Evolutionary conservation across 306 rosid species (phyloP).

Genomic region (Bauhinia variegata): DNA sequence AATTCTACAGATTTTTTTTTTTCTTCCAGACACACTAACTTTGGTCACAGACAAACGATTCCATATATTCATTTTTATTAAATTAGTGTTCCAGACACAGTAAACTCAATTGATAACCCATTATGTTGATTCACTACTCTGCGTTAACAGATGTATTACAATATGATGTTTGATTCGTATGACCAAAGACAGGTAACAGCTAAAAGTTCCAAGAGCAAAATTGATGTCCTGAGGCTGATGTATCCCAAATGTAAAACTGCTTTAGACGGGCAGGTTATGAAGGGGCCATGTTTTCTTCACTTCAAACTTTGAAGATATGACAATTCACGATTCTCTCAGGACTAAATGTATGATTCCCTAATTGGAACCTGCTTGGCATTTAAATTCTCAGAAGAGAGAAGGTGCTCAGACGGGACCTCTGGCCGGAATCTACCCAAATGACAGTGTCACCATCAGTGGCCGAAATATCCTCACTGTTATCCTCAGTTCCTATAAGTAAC

Average conservation of each 20-base stretch:
- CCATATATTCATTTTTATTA: no score
- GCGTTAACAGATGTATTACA: no score
- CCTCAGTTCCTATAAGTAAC: slow-evolving; percentile 23
- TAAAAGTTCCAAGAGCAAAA: no score
- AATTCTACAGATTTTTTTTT: no score
- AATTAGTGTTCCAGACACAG: no score
- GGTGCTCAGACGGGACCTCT: slow-evolving; percentile 27
- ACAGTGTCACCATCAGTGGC: slow-evolving; percentile 12
- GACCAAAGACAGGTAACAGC: no score
- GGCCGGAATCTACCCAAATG: slow-evolving; percentile 26
- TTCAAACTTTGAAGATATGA: slow-evolving; percentile 3
- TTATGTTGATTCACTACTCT: no score
- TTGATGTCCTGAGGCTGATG: no score
- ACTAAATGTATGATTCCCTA: slow-evolving; percentile 28
- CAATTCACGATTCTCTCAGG: background rate
- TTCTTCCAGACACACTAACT: no score
- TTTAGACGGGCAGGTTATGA: background rate
- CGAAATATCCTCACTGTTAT: background rate
- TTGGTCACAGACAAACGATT: no score
- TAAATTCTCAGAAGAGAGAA: slow-evolving; percentile 10
- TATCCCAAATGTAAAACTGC: background rate
- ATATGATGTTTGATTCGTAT: no score
- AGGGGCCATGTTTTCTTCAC: background rate
- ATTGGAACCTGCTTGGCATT: slow-evolving; percentile 19
- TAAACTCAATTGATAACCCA: no score